Evolutionary conservation across 257 asterid species (phyloP).

Genomic region (Parsonsia alboflavescens): DNA sequence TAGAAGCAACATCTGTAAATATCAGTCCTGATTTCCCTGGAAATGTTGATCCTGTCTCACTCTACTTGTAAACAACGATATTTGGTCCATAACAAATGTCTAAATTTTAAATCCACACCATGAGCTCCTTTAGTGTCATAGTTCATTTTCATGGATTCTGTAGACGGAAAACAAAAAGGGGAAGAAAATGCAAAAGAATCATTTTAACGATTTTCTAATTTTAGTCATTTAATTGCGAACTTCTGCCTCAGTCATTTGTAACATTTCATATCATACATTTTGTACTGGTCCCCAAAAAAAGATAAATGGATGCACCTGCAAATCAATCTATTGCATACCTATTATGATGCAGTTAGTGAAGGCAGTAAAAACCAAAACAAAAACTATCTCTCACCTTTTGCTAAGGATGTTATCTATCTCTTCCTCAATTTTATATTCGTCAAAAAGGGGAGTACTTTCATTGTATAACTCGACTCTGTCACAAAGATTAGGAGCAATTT

Average conservation of each 20-base stretch:
- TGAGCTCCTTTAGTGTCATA: neutral
- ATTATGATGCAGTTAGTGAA: neutral
- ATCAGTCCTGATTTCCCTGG: neutral
- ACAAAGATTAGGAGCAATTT: constrained; percentile 88
- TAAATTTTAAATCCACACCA: neutral
- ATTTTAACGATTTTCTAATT: neutral
- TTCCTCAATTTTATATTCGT: constrained; percentile 77
- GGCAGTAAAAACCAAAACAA: neutral
- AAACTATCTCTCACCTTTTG: constrained; percentile 56
- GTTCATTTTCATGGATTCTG: neutral
- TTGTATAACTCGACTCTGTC: constrained; percentile 77
- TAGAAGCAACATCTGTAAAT: neutral
- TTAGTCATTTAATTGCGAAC: neutral
- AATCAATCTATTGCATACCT: neutral
- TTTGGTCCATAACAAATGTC: neutral
- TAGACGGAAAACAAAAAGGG: neutral
- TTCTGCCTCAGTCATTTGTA: neutral
- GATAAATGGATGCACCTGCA: neutral
- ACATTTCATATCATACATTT: neutral
- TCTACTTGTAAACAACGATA: neutral
- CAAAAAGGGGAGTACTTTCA: constrained; percentile 78
- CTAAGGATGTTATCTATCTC: constrained; percentile 78
- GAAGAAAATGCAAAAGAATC: neutral
- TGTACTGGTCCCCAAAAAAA: neutral
- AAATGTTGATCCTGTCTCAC: neutral